Base-by-base conservation (phyloP, 148 eudicot genomes). In the Silene latifolia region DNA sequence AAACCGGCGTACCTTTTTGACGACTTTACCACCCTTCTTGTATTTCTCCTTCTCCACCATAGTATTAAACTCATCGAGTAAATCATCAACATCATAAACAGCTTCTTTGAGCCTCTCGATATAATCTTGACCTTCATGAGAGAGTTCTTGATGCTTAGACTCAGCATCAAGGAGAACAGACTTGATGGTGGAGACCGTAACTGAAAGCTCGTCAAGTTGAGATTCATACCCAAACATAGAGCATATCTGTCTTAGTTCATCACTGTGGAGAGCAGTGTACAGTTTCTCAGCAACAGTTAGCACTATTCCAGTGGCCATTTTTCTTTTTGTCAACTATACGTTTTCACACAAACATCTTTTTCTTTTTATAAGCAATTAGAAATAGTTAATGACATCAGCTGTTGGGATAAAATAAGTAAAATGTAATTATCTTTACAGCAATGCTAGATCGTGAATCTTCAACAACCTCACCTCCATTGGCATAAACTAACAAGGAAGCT, bases 1-100 rank as follows among this genome's bases (percentile, higher is more conserved):
- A 63, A 75, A 66, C 29, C 8, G 60, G 17, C 77, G 32, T 63
- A 48, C 54, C 54, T 48, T 48, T 48, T 48, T 48, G 54, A 48
- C 54, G 14, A 48, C 7, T 10, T 48, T 11, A 48, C 54, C 54
- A 48, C 13, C 54, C 54, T 48, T 48, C 54, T 48, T 8, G 7
- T 48, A 13, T 10, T 48, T 48, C 54, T 48, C 54, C 54, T 10
- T 11, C 54, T 13, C 54, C 14, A 8, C 54, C 54, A 13, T 13
- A 8, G 25, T 60, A 9, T 60, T 19, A 9, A 60, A 60, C 25
- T 60, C 64, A 17, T 60, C 27, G 27, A 60, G 27, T n/a, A 60
- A 19, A 60, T 60, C 64, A 6, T 15, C 64, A 1, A 23, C 64
- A 60, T 60, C 64, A 60, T 60, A 60, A 18, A 60, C 64, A 60